Evolutionary conservation across 129 eudicot species (phyloP), one percentile per base, ranked within the genome.

Genomic region (Gnaphalium uliginosum): DNA sequence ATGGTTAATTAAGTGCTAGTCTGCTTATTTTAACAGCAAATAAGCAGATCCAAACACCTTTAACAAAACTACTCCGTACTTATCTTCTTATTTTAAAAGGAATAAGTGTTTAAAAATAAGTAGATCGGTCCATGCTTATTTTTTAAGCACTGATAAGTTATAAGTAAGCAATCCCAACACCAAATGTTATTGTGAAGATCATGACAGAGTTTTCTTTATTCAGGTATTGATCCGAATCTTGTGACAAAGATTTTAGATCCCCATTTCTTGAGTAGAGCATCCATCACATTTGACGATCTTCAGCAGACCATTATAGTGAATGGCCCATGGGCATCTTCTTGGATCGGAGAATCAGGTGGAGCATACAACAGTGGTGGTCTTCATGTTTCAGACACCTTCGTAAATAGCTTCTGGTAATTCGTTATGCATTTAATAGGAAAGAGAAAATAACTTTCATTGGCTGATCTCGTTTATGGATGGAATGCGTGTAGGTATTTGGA

Each of bases 271-370:
- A 81, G 85, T 72, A 81, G 86, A 74, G 91, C 85, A 71, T 81
- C 91, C 25, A 11, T 54, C 69, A 87, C 85, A 15, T 94, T 90
- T 81, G 30, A 73, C 69, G 81, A 66, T 79, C 83, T 94, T 33
- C 67, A 69, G 9, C 66, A 74, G 50, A 85, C 88, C 48, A 81
- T 94, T 68, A 74, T 81, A 74, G 75, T 33, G 0, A 73, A 79
- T 69, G 99, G 97, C 41, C 97, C 97, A 5, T 94, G 99, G 99
- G 83, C 99, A 18, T 87, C 91, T 18, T 90, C 97, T 69, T 94
- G 99, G 99, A 88, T 94, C 4, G 96, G 99, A 46, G 99, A 94
- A 79, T 84, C 99, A 22, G 99, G 99, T 18, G 99, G 99, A 21
- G 93, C 96, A 43, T 95, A 63, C 62, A 95, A 95, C 81, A 95